Percentiles rank a stretch among this genome's conserved stretches.
These are phyloP conservation scores for Strobilomyces echinocephalus DNA, from an alignment of 768 basidiomycete species.

Conservation along the genomic window DNA sequence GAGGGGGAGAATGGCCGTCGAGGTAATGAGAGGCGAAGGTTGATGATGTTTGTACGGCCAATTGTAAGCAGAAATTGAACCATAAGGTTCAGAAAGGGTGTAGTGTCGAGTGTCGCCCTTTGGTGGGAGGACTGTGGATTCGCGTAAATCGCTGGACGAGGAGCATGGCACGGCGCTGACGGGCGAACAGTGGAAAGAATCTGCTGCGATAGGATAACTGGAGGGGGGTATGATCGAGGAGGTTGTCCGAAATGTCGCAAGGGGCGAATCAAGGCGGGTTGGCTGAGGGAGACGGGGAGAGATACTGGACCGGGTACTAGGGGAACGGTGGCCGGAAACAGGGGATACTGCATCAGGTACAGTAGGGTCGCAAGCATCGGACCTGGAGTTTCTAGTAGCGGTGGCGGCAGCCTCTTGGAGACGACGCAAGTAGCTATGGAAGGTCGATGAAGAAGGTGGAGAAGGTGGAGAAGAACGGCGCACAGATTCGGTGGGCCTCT, in stretches of 20 bases:
- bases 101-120: slow-evolving; percentile 41
- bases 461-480: slow-evolving; percentile 20
- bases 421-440: slow-evolving; percentile 64
- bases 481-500: slow-evolving; percentile 90
- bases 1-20: slow-evolving; percentile 50
- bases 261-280: slow-evolving; percentile 48
- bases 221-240: slow-evolving; percentile 51
- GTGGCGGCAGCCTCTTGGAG: slow-evolving; percentile 74
- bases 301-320: slow-evolving; percentile 41
- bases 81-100: slow-evolving; percentile 50
- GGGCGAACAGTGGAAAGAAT: slow-evolving; percentile 56
- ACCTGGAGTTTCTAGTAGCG: slow-evolving; percentile 31
- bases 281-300: slow-evolving; percentile 37
- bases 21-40: slow-evolving; percentile 40
- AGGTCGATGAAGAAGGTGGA: background rate
- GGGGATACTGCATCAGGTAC: slow-evolving; percentile 44
- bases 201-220: slow-evolving; percentile 65
- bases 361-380: slow-evolving; percentile 32
- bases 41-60: slow-evolving; percentile 69
- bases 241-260: slow-evolving; percentile 31
- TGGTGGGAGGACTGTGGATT: slow-evolving; percentile 33
- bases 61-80: slow-evolving; percentile 61
- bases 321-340: slow-evolving; percentile 35
- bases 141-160: slow-evolving; percentile 37
- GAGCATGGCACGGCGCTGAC: slow-evolving; percentile 32